phyloP scores from a whole-genome alignment of 2,329 filamentous ascomycete genomes.

The Rhynchosporium graminicola region DNA sequence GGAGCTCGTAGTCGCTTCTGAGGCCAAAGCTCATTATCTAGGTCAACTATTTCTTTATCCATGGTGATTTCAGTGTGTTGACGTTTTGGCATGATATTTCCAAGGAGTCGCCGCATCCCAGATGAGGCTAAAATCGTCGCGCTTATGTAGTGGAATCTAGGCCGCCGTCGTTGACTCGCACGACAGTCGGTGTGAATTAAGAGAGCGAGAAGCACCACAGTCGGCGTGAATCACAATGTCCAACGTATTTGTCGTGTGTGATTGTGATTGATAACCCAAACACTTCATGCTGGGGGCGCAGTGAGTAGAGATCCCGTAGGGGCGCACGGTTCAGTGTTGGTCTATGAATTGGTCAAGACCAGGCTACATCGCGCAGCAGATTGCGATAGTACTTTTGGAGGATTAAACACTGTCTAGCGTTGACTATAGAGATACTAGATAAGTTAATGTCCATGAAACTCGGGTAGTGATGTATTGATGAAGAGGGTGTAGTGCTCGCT shows the following conservation, averaged over 20 bases:
- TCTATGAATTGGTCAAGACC: background rate
- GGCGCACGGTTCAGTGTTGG: too few species aligned
- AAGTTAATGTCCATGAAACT: background rate
- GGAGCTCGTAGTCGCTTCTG: constrained; percentile 13
- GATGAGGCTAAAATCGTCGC: constrained; percentile 2
- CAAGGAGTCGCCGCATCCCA: constrained; percentile 10
- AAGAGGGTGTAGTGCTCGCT: background rate
- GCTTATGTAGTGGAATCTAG: constrained; percentile 7
- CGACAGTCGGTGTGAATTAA: background rate
- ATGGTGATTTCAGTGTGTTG: constrained; percentile 11
- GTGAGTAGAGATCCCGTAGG: background rate
- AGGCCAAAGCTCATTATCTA: constrained; percentile 22
- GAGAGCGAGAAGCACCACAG: background rate
- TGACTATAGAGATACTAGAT: background rate
- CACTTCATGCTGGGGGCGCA: background rate
- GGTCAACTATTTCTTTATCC: constrained; percentile 10
- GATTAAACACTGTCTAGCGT: background rate
- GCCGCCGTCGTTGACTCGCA: constrained; percentile 1
- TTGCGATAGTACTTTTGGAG: background rate
- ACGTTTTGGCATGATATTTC: constrained; percentile 20
- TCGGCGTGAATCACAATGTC: background rate
- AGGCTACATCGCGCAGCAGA: constrained; percentile 2
- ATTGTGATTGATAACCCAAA: background rate
- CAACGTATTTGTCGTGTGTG: background rate
- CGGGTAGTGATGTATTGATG: background rate